Conservation (phyloP, 202 grass and related monocot genomes). For the Setaria viridis region DNA sequence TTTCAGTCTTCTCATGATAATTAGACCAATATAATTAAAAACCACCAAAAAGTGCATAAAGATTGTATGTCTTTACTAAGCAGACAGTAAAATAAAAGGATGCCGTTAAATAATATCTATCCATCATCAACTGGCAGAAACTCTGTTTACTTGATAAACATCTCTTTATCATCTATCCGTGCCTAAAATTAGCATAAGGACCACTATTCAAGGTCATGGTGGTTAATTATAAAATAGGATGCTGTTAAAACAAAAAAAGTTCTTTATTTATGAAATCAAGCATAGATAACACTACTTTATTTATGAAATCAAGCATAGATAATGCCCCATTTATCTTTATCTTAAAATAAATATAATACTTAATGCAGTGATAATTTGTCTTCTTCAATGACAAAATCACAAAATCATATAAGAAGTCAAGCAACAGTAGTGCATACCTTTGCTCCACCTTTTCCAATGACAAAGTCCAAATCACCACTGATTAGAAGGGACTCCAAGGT, state of each 20-base stretch:
- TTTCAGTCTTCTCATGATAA: constrained; percentile 16
- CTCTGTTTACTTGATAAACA: constrained; percentile 5
- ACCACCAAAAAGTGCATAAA: background rate
- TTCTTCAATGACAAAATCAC: background rate
- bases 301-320: background rate
- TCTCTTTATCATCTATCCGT: background rate
- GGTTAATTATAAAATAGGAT: background rate
- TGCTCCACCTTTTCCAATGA: constrained; percentile 64
- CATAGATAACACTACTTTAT: background rate
- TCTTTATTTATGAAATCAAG: background rate
- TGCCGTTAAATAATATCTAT: background rate
- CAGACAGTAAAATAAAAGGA: background rate
- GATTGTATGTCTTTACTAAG: background rate
- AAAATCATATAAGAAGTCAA: constrained; percentile 13
- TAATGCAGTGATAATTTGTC: background rate
- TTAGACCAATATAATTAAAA: background rate
- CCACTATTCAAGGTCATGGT: background rate
- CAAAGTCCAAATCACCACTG: constrained; percentile 64
- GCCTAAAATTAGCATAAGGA: background rate
- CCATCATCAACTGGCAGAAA: background rate
- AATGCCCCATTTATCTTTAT: background rate
- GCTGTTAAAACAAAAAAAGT: background rate
- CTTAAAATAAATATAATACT: background rate
- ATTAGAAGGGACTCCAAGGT: constrained; percentile 83
- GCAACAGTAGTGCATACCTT: constrained; percentile 60